Evolutionary conservation across 164 flowering plant genomes (phyloP).

Genomic region (Euptelea pleiosperma): DNA sequence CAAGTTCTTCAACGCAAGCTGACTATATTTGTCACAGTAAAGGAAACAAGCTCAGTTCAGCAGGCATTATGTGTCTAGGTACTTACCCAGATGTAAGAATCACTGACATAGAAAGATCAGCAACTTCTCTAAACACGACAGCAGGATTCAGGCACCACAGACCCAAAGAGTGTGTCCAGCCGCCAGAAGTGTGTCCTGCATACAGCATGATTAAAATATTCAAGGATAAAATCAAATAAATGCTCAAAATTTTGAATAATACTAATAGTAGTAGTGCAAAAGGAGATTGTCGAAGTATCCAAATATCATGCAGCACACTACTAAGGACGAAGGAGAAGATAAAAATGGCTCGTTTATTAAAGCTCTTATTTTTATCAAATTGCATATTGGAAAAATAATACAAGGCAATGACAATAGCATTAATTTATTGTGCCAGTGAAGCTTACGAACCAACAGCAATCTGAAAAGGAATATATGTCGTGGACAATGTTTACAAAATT

Average conservation of each 20-base stretch:
- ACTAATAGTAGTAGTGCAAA: too few relatives aligned
- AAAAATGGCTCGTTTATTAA: too few relatives aligned
- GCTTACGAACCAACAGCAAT: too few relatives aligned
- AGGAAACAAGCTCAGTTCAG: neutral
- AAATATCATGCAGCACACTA: neutral
- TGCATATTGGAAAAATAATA: too few relatives aligned
- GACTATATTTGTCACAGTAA: neutral
- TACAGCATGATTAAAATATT: slow-evolving; percentile 9
- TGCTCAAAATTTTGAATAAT: too few relatives aligned
- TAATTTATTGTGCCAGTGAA: too few relatives aligned
- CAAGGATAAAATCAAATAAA: slow-evolving; percentile 2
- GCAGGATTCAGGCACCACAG: slow-evolving; percentile 97
- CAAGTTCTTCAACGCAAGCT: too few relatives aligned
- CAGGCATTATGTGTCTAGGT: neutral
- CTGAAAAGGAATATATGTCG: too few relatives aligned
- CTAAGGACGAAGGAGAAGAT: neutral
- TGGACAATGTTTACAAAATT: too few relatives aligned
- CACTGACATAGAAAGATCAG: slow-evolving; percentile 71
- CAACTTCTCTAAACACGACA: slow-evolving; percentile 78
- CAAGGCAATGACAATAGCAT: too few relatives aligned
- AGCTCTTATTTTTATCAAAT: too few relatives aligned
- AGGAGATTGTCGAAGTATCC: neutral
- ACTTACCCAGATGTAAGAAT: slow-evolving; percentile 95
- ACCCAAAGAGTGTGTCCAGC: slow-evolving; percentile 59
- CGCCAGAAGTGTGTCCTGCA: slow-evolving; percentile 42